These are phyloP conservation scores for Herpetomonas tarakana DNA, from an alignment of 208 protist genomes.

Conservation along the genomic window DNA sequence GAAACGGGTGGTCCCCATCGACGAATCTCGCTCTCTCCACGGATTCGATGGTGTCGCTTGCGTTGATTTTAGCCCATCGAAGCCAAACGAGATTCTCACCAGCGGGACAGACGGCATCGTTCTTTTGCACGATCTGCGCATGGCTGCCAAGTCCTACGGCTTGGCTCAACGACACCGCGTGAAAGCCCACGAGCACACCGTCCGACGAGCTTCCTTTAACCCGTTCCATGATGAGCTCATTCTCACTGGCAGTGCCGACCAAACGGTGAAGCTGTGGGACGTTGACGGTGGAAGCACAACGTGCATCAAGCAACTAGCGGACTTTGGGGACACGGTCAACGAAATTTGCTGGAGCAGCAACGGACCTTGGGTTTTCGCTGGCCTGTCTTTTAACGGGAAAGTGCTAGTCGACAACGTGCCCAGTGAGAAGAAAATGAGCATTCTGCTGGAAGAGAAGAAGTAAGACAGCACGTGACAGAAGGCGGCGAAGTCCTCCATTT, in stretches of 20 bases:
- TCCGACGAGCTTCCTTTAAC: conserved; percentile 71
- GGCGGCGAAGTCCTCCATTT: neutral
- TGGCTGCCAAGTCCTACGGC: conserved; percentile 23
- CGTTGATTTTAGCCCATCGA: conserved; percentile 72
- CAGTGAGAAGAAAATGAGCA: conserved; percentile 80
- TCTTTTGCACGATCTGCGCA: conserved; percentile 66
- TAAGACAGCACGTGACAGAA: conserved; percentile 9
- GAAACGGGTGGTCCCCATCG: conserved; percentile 33
- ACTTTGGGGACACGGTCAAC: conserved; percentile 79
- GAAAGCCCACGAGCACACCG: conserved; percentile 64
- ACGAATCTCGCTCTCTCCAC: conserved; percentile 28
- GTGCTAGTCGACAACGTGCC: conserved; percentile 80
- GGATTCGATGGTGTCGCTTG: conserved; percentile 43
- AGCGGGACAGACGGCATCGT: conserved; percentile 70
- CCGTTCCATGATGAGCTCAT: conserved; percentile 82
- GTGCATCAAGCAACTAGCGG: conserved; percentile 44
- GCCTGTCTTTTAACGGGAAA: conserved; percentile 84
- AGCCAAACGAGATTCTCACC: conserved; percentile 55
- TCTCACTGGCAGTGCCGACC: conserved; percentile 65
- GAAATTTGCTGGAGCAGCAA: conserved; percentile 73
- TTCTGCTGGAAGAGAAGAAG: conserved; percentile 68
- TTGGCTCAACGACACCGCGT: conserved; percentile 14
- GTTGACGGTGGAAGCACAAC: conserved; percentile 26
- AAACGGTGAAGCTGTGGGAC: conserved; percentile 82
- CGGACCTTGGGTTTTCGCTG: conserved; percentile 84